Evolutionary conservation across 352 stramenopile genomes (phyloP).

Genomic region (Phytophthora sojae): DNA sequence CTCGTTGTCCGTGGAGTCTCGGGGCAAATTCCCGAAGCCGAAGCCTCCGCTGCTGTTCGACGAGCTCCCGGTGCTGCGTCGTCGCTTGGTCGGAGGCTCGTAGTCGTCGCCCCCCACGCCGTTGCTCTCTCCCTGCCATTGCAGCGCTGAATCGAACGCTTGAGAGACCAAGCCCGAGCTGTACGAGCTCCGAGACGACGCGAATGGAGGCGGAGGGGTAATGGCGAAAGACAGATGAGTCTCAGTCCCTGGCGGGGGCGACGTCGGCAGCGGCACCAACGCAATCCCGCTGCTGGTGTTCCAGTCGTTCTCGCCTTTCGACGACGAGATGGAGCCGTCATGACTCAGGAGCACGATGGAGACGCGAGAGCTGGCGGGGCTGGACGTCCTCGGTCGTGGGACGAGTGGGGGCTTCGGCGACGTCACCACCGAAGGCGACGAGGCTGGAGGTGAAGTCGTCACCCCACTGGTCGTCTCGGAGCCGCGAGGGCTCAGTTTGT

Average conservation of each 20-base stretch:
- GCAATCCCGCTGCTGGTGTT: constrained; percentile 4
- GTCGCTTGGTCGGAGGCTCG: constrained; percentile 19
- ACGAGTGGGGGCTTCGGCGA: constrained; percentile 12
- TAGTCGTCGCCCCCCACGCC: constrained; percentile 1
- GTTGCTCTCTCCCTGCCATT: constrained; percentile 9
- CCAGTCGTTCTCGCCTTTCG: constrained; percentile 7
- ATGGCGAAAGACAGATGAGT: constrained; percentile 9
- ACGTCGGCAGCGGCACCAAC: constrained; percentile 10
- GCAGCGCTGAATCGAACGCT: background rate
- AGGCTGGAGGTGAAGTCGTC: background rate
- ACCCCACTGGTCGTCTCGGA: background rate
- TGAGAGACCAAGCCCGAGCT: constrained; percentile 2
- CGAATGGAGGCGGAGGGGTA: constrained; percentile 5
- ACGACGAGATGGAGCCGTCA: constrained; percentile 20
- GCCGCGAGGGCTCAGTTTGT: constrained; percentile 11
- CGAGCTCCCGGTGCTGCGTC: constrained; percentile 23
- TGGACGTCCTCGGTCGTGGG: background rate
- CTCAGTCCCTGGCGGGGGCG: background rate
- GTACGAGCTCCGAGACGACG: constrained; percentile 6
- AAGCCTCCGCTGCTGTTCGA: constrained; percentile 26
- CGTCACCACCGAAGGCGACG: background rate
- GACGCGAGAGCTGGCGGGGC: constrained; percentile 1
- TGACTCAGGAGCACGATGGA: constrained; percentile 23
- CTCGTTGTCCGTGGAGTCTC: constrained; percentile 1
- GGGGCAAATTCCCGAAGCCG: constrained; percentile 6